phyloP scores from a whole-genome alignment of 306 rosid genomes.

The Quillaja saponaria region DNA sequence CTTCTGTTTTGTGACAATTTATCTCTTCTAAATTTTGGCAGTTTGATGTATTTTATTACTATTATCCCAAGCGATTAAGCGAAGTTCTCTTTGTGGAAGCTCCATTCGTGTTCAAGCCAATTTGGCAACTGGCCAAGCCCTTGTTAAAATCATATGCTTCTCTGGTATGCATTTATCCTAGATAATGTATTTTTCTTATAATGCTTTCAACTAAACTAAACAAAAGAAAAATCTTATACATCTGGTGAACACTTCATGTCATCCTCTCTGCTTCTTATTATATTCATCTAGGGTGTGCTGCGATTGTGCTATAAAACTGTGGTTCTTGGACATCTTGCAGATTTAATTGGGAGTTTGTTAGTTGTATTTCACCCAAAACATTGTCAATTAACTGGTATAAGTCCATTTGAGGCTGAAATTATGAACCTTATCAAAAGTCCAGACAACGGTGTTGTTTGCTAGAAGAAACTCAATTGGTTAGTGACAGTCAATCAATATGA shows the following conservation, averaged over 20 bases:
- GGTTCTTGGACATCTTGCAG: conserved; percentile 4
- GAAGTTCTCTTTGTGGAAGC: conserved; percentile 89
- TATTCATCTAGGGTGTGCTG: conserved; percentile 5
- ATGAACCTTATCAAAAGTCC: too few relatives aligned
- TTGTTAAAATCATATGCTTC: conserved; percentile 79
- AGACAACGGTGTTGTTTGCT: not conserved
- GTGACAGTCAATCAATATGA: not conserved
- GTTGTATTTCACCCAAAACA: not conserved
- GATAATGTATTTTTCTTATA: too few relatives aligned
- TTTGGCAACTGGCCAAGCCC: conserved; percentile 84
- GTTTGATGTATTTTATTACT: conserved; percentile 87
- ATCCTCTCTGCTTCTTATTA: conserved; percentile 18
- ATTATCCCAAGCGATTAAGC: conserved; percentile 79
- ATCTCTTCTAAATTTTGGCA: conserved; percentile 31
- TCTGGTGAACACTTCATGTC: not conserved
- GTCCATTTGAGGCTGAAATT: not conserved
- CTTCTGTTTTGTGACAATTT: not conserved
- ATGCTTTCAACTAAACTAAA: too few relatives aligned
- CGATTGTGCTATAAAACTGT: not conserved
- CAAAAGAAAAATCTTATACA: not conserved
- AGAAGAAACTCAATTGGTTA: not conserved
- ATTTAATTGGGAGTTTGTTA: not conserved
- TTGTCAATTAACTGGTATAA: not conserved
- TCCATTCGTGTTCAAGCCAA: conserved; percentile 81
- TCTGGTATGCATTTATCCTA: conserved; percentile 50